phyloP scores from a whole-genome alignment of 2,329 filamentous ascomycete genomes.

The Venturia effusa region DNA sequence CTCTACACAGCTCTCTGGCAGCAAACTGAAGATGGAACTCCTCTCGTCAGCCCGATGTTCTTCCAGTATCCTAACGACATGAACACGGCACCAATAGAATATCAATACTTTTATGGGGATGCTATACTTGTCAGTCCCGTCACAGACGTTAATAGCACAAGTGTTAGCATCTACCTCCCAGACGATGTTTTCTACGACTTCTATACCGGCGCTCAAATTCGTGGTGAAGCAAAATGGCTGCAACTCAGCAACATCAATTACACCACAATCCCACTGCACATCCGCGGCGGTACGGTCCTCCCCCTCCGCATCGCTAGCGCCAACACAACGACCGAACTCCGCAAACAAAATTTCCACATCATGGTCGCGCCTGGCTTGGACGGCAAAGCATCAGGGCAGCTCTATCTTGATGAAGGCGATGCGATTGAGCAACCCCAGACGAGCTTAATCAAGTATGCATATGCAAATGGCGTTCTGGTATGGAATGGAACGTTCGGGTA shows the following conservation, averaged over 20 bases:
- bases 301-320: constrained; percentile 45
- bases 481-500: constrained; percentile 46
- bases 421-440: constrained; percentile 47
- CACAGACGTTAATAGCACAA: constrained; percentile 39
- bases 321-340: constrained; percentile 53
- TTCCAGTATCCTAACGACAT: constrained; percentile 54
- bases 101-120: constrained; percentile 51
- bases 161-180: constrained; percentile 45
- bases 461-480: constrained; percentile 40
- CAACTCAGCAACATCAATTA: constrained; percentile 35
- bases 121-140: constrained; percentile 47
- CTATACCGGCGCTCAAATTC: constrained; percentile 39
- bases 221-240: constrained; percentile 34
- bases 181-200: constrained; percentile 51
- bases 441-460: constrained; percentile 51
- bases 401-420: constrained; percentile 73
- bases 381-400: constrained; percentile 52
- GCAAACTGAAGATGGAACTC: constrained; percentile 50
- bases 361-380: constrained; percentile 54
- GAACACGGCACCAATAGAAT: constrained; percentile 40
- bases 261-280: constrained; percentile 54
- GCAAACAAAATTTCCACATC: constrained; percentile 58
- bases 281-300: constrained; percentile 55
- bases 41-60: constrained; percentile 59
- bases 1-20: constrained; percentile 61